phyloP scores from a whole-genome alignment of 495 filamentous ascomycete genomes.

The Penicillium egyptiacum region DNA sequence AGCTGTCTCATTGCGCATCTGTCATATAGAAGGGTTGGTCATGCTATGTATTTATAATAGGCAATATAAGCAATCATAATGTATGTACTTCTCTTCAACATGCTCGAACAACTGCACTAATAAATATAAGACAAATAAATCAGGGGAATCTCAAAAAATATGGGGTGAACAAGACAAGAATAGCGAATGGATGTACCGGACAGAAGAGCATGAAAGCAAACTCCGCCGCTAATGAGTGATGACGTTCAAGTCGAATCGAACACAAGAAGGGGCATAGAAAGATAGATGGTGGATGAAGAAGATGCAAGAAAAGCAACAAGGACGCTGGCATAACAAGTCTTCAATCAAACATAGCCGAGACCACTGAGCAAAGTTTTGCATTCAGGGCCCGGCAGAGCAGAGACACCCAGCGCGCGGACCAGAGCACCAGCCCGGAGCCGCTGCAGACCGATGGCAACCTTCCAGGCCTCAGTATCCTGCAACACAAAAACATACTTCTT shows the following conservation, averaged over 20 bases:
- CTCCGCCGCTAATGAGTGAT: constrained; percentile 34
- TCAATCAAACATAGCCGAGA: constrained; percentile 56
- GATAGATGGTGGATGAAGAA: constrained; percentile 3
- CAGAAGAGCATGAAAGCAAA: constrained; percentile 32
- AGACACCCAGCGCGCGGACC: constrained; percentile 64
- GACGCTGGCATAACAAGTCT: constrained; percentile 3
- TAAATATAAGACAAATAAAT: constrained; percentile 7
- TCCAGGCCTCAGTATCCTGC: constrained; percentile 85
- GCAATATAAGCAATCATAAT: constrained; percentile 11
- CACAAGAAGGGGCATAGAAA: constrained; percentile 10
- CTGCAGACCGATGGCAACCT: constrained; percentile 79
- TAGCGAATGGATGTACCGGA: constrained; percentile 29
- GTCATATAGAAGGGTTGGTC: background rate
- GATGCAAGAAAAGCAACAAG: constrained; percentile 9
- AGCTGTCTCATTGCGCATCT: background rate
- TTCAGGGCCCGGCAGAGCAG: constrained; percentile 59
- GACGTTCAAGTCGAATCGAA: constrained; percentile 9
- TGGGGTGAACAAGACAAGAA: constrained; percentile 16
- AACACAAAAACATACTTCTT: constrained; percentile 82
- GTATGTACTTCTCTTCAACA: constrained; percentile 29
- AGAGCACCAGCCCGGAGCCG: constrained; percentile 69
- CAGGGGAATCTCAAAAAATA: constrained; percentile 27
- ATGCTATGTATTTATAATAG: constrained; percentile 2
- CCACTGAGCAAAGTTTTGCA: constrained; percentile 58
- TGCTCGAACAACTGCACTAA: constrained; percentile 24